A percentile compares a stretch with the other conserved stretches of the same genome.
Evolutionary conservation across 208 protist genomes (phyloP).

Genomic region (Leishmania lainsoni): DNA sequence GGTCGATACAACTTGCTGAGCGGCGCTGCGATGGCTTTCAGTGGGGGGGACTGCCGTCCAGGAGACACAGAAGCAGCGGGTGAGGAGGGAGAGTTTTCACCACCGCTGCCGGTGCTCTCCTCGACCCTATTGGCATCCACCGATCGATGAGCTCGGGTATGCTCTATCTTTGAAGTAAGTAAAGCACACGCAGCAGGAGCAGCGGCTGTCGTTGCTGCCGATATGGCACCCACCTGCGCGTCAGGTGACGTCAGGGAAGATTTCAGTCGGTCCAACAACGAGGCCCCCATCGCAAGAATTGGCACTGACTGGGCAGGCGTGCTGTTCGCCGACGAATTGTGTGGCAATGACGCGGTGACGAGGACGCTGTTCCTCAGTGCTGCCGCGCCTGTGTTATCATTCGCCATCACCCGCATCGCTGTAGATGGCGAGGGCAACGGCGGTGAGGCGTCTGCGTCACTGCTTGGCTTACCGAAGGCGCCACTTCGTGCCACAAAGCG

Average conservation of each 20-base stretch:
- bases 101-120: background rate
- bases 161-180: background rate
- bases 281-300: conserved; percentile 14
- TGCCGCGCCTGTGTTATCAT: background rate
- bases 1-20: conserved; percentile 25
- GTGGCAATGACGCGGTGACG: background rate
- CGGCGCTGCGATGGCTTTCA: background rate
- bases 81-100: background rate
- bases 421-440: background rate
- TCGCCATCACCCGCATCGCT: background rate
- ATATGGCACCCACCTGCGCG: background rate
- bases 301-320: background rate
- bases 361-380: background rate
- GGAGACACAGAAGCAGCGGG: background rate
- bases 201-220: background rate
- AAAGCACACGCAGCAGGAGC: background rate
- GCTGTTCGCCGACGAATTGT: background rate
- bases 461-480: conserved; percentile 13
- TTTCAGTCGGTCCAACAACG: conserved; percentile 20
- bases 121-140: background rate
- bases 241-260: background rate
- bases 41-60: background rate
- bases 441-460: background rate
- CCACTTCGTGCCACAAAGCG: conserved; percentile 29
- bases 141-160: background rate